phyloP scores from a whole-genome alignment of 1,284 basidiomycete species.

The Malassezia obtusa region DNA sequence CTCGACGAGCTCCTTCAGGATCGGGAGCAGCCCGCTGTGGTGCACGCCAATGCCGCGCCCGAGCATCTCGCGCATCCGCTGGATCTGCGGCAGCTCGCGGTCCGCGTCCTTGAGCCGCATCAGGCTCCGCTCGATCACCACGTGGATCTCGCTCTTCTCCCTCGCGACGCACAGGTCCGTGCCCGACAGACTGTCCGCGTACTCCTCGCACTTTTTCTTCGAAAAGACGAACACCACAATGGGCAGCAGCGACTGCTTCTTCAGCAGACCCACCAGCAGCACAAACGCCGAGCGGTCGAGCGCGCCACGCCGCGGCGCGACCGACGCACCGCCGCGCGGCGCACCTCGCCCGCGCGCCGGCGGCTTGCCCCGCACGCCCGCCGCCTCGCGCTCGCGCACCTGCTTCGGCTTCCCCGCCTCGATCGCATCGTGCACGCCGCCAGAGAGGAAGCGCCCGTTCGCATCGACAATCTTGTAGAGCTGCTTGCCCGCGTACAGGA shows the following conservation, averaged over 20 bases:
- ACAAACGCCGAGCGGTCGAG: constrained; percentile 88
- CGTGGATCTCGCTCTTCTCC: constrained; percentile 94
- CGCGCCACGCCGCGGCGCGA: constrained; percentile 11
- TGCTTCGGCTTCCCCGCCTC: constrained; percentile 85
- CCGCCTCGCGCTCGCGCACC: constrained; percentile 81
- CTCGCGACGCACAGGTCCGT: constrained; percentile 71
- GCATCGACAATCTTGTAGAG: constrained; percentile 86
- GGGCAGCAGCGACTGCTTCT: constrained; percentile 76
- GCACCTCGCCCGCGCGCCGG: constrained; percentile 54
- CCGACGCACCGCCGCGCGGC: constrained; percentile 51
- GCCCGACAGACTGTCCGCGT: constrained; percentile 78
- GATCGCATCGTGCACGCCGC: constrained; percentile 62
- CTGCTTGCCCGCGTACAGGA: constrained; percentile 83
- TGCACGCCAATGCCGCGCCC: constrained; percentile 91
- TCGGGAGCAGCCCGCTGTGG: constrained; percentile 88
- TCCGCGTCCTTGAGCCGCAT: constrained; percentile 86
- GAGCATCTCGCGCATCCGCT: constrained; percentile 79
- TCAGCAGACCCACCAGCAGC: constrained; percentile 74
- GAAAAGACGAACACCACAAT: constrained; percentile 96
- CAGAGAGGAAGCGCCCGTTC: constrained; percentile 59
- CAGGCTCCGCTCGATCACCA: constrained; percentile 83
- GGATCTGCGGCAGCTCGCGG: constrained; percentile 87
- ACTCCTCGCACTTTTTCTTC: constrained; percentile 93
- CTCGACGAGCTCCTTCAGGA: constrained; percentile 91
- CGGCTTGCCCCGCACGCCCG: constrained; percentile 67